phyloP scores from a whole-genome alignment of 305 asterid genomes.

The Rubia balearica region DNA sequence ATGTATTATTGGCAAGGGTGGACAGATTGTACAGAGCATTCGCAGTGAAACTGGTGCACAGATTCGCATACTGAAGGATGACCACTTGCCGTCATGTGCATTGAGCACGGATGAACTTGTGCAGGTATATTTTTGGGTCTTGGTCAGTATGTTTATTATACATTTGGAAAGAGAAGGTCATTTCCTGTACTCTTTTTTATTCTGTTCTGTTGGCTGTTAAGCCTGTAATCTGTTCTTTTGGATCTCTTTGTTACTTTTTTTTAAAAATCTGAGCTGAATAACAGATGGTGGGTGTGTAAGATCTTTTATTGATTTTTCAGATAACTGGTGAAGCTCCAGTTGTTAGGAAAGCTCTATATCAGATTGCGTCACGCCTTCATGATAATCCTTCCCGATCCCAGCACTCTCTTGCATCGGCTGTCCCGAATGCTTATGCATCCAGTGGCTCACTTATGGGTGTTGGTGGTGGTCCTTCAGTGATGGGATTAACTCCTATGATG shows the following conservation, averaged over 20 bases:
- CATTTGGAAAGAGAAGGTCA: neutral
- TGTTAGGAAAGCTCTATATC: conserved; percentile 76
- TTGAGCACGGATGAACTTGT: conserved; percentile 85
- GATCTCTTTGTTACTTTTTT: neutral
- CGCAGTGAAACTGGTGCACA: conserved; percentile 89
- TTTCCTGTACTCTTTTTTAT: neutral
- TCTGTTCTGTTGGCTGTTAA: neutral
- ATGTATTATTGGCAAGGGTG: conserved; percentile 88
- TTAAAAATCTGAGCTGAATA: neutral
- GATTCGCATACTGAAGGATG: conserved; percentile 79
- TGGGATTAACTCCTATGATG: conserved; percentile 68
- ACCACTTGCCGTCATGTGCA: conserved; percentile 78
- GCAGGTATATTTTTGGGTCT: conserved; percentile 44
- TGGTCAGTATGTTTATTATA: no score
- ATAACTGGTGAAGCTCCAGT: conserved; percentile 69
- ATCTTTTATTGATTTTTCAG: conserved; percentile 29
- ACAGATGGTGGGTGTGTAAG: conserved; percentile 8
- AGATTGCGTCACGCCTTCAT: conserved; percentile 69
- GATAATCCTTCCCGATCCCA: conserved; percentile 91
- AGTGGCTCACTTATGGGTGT: conserved; percentile 58
- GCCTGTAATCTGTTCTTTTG: no score
- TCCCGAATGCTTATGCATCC: conserved; percentile 46
- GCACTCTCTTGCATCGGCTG: conserved; percentile 69
- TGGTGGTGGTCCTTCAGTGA: conserved; percentile 40
- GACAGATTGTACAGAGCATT: conserved; percentile 74